phyloP scores from a whole-genome alignment of 1,139 yeast genomes.

The Geotrichum citri-aurantii region DNA sequence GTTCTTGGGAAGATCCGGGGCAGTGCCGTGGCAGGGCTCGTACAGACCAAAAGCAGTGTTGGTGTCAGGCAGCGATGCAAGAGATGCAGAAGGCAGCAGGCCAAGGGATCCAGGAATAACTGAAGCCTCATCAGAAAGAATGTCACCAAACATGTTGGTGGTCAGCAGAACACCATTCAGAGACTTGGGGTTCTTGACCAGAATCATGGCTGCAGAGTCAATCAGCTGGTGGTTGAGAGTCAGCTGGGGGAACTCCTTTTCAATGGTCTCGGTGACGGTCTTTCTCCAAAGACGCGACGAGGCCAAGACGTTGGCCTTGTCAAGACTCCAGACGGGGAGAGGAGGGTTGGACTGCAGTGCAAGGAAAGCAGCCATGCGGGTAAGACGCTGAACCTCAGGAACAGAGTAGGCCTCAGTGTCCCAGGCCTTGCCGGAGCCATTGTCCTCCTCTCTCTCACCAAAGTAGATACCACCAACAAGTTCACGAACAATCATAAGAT shows the following conservation, averaged over 20 bases:
- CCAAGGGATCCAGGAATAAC: conserved; percentile 98
- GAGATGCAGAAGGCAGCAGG: conserved; percentile 89
- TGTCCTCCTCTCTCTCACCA: conserved; percentile 91
- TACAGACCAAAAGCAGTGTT: conserved; percentile 91
- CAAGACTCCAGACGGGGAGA: conserved; percentile 89
- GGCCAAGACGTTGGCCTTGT: conserved; percentile 95
- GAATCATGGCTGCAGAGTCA: conserved; percentile 97
- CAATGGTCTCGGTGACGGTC: conserved; percentile 79
- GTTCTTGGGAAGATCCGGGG: conserved; percentile 84
- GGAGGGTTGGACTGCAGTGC: conserved; percentile 94
- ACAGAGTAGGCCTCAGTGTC: conserved; percentile 92
- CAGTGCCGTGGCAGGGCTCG: conserved; percentile 98
- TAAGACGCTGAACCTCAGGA: conserved; percentile 85
- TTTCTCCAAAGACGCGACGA: conserved; percentile 94
- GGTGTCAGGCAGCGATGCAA: conserved; percentile 91
- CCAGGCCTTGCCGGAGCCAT: conserved; percentile 78
- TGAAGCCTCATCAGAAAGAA: conserved; percentile 94
- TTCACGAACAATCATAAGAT: conserved; percentile 90
- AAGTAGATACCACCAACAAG: conserved; percentile 97
- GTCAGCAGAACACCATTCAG: conserved; percentile 90
- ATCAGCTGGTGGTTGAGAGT: conserved; percentile 86
- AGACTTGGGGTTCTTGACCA: conserved; percentile 82
- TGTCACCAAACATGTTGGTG: conserved; percentile 96
- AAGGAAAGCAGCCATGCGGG: conserved; percentile 96
- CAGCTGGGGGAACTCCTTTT: conserved; percentile 83